Base-by-base conservation (phyloP, 2,329 filamentous ascomycete species). In the Penicillium expansum region DNA sequence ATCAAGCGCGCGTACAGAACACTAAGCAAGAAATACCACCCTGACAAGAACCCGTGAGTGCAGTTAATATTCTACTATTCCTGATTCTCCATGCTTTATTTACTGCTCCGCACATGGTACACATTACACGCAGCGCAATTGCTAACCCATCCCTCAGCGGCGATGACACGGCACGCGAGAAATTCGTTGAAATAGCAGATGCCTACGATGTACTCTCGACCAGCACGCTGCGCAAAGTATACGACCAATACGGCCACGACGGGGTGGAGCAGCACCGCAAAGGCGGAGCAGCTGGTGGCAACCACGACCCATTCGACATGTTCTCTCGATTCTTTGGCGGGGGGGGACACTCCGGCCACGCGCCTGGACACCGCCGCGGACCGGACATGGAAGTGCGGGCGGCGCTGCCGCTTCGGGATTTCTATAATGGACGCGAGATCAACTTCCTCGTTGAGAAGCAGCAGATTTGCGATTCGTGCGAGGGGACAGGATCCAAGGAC, bases 251-350 rank as follows among this genome's bases (percentile, higher is more conserved):
- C 72, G 94, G 94, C 58, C 90, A 96, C 71, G 93, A 97, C 49
- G 94, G 92, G 24, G 80, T 97, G 49, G 86, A 94, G 70, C 88
- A 94, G 71, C 90, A 89, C 67, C 84, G 91, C 69, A 86, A 89
- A 68, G 88, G 90, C 44, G 84, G 85, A 48, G 82, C 83, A 10
- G 82, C 82, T 42, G 79, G 77, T 9, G 77, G 79, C 30, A 70
- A 73, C 6, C 77, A 93, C 72, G 92, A 99, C 71, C 92, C 94
- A 20, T 97, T 97, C 72, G 94, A 99, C 74, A 81, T 99, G 41
- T 99, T 99, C 82, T 92, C 87, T 53, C 89, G 91, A 65, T 97
- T 99, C 84, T 99, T 99, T 71, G 94, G 94, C 61, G 93, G 93
- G 22, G 88, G 85, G 37, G 92, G 92, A 10, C 91, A 94, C 75